Base-by-base conservation (phyloP, 495 filamentous ascomycete genomes). In the Penicillium steckii region DNA sequence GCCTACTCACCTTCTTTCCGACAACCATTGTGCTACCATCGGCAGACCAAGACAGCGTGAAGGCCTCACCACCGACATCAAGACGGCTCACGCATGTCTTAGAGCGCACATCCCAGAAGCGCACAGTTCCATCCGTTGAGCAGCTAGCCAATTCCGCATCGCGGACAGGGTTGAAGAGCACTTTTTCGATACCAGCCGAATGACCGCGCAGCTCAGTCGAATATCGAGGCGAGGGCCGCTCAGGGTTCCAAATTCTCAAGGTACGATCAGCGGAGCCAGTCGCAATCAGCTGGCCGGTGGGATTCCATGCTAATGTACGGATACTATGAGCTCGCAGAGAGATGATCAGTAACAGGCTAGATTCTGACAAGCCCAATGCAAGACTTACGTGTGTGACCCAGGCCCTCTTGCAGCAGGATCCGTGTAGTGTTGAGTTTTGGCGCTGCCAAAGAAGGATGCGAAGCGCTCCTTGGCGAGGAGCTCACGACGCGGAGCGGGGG, bases 101-200 rank as follows among this genome's bases (percentile, higher is more conserved):
- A 19, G 81, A 89, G 55, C 91, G 80, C 15, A 95, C 90, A 65
- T 98, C 95, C 94, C 94, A 98, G 56, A 98, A 85, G 53, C 87
- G 84, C 52, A 95, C 87, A 13, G 87, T 85, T 1, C 92, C 92
- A 67, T 97, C 94, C 9, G 76, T 80, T 19, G 88, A 88, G 55
- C 90, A 85, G 59, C 90, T 96, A 33, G 89, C 92, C 4, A 98
- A 73, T 67, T 95, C 91, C 5, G 89, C 87, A 56, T 97, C 91
- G 57, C 87, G 90, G 5, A 82, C 80, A 2, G 94, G 94, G 59
- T 96, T 92, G 74, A 95, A 98, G 4, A 88, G 82, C 2, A 97
- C 86, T 53, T 90, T 88, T 68, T 97, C 93, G 15, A 97, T 86
- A 7, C 75, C 77, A 8, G 82, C 85, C 2, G 80, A 69, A 66